Conservation (phyloP, 768 basidiomycete species). For the Psilocybe cubensis region DNA sequence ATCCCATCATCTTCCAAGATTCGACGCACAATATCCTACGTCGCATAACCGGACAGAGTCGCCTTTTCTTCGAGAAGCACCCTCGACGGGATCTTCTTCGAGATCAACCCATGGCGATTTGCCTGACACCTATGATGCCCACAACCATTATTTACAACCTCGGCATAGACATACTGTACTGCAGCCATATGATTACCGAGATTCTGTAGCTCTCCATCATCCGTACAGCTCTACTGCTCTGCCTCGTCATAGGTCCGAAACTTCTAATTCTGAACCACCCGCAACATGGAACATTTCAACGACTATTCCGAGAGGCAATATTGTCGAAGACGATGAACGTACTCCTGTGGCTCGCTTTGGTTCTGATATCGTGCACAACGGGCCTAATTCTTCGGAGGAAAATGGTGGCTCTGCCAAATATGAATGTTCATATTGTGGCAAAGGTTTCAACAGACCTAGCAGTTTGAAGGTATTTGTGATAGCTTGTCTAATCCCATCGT, state of each 20-base stretch:
- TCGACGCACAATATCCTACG: not conserved
- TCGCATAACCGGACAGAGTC: not conserved
- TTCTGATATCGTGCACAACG: conserved; percentile 1
- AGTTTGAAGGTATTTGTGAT: conserved; percentile 66
- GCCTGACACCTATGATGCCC: not conserved
- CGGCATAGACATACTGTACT: conserved; percentile 7
- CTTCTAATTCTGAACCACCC: conserved; percentile 6
- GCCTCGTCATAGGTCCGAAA: conserved; percentile 17
- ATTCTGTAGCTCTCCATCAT: not conserved
- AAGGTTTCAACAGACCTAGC: conserved; percentile 81
- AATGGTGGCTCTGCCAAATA: conserved; percentile 52
- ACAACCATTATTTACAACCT: not conserved
- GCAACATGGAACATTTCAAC: conserved; percentile 32
- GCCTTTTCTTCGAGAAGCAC: not conserved
- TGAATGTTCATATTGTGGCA: conserved; percentile 79
- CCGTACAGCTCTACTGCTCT: not conserved
- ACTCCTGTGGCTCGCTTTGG: conserved; percentile 33
- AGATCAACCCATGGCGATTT: not conserved
- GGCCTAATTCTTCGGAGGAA: conserved; percentile 14
- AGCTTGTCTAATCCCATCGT: not conserved
- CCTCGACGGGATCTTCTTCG: not conserved
- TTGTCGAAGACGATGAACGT: conserved; percentile 37
- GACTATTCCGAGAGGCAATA: conserved; percentile 18
- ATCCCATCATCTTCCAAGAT: not conserved
- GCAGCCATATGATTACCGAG: conserved; percentile 4